Base-by-base conservation (phyloP, 106 monocot species). In the Allium fistulosum region DNA sequence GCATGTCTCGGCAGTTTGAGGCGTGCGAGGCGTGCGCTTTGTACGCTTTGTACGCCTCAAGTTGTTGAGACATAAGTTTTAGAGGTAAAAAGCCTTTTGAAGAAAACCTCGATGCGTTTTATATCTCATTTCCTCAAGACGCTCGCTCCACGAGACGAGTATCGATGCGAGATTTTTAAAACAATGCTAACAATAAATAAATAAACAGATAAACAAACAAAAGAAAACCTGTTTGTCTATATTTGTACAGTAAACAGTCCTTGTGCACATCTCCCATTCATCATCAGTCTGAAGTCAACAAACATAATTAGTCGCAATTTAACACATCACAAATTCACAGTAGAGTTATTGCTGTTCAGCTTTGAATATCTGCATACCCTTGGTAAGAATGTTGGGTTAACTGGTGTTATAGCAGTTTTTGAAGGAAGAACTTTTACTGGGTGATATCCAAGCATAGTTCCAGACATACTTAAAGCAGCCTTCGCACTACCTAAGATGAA, bases 221-320 rank as follows among this genome's bases (percentile, higher is more conserved):
- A 73, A 22, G 10, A 47, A 28, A 17, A 72, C 72, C 49, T 72
- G 62, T 53, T 72, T 63, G 62, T 72, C 72, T 62, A 72, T 72
- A 26, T 72, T 72, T n/a, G 72, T 63, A 63, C 72, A 72, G 22
- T 72, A 72, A 52, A 72, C 53, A 51, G 72, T 72, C 62, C 63
- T 72, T 53, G 62, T 63, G 49, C 51, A 51, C 66, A 67, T 67
- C 66, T 67, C 66, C 11, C 50, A 52, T 52, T 67, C 66, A 52
- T 67, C 51, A 2, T 67, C 51, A 26, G 66, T 51, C 66, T 67
- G 26, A 14, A 65, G 7, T 46, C 10, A 16, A 48, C 26, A 47
- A 57, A 13, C 12, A 16, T 2, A 4, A 57, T 12, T 57, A 7
- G 56, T 57, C 56, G 2, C 12, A 57, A 16, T 16, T 57, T 16